Evolutionary conservation across 2,329 filamentous ascomycete species (phyloP), one percentile per base, ranked within the genome.

Genomic region (Dryadomyces quercivorus): DNA sequence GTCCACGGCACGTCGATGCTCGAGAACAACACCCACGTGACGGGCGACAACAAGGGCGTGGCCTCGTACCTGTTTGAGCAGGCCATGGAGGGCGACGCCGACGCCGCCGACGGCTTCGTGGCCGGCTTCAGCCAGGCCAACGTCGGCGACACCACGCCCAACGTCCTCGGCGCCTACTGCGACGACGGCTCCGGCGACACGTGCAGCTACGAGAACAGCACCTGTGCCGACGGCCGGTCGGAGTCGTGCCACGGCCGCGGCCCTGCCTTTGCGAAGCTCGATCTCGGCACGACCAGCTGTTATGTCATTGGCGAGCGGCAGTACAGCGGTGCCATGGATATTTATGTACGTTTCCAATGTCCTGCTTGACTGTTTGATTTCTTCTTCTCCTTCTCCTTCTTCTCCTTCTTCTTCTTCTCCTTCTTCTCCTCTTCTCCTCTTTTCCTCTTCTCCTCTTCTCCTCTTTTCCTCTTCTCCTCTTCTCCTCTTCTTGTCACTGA

Each of bases 1-100:
- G 87, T 91, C 0, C 92, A 97, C 66, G 91, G 91, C 49, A 97
- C 92, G 0, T 95, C 89, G 0, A 80, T 96, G 68, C 81, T 91
- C 22, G 86, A 87, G 54, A 96, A 96, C 70, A 95, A 95, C 69
- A 96, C 90, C 0, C 75, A 95, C 15, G 81, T 93, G 51, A 84
- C 90, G 2, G 92, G 88, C n/a, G 92, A 97, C 67, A 97, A 97
- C 72, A 97, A 97, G 70, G 92, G 92, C 13, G 88, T 95, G 7
- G 91, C 92, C 2, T 87, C 91, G 0, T 86, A 85, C 64, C 72
- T 95, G 13, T 84, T 96, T 53, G 92, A 97, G 66, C 78, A 85
- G 60, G 82, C 79, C 52, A 75, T 85, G 50, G 66, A 70, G 2
- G 69, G 67, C n/a, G 74, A 80, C 18, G 64, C 72, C 1, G 74